Evolutionary conservation across 1,284 basidiomycete species (phyloP).

Genomic region (Cryptococcus neoformans): DNA sequence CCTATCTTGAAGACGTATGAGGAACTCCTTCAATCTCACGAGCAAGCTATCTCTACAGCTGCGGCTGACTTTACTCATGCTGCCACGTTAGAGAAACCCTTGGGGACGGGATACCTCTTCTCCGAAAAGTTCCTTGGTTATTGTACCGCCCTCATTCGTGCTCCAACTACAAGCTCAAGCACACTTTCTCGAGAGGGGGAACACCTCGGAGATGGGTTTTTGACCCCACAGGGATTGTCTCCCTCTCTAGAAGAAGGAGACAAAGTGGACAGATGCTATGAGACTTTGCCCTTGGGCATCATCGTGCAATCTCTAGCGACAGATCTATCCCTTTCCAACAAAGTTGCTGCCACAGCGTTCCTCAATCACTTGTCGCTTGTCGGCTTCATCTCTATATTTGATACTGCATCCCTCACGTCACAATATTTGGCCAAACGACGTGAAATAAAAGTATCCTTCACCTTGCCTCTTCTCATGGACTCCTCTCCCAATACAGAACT

Average conservation of each 20-base stretch:
- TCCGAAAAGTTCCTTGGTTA: conserved; percentile 64
- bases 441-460: conserved; percentile 49
- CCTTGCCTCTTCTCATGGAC: conserved; percentile 66
- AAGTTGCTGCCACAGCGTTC: conserved; percentile 56
- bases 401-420: background rate
- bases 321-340: conserved; percentile 59
- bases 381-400: conserved; percentile 51
- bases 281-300: conserved; percentile 59
- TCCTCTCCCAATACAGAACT: conserved; percentile 67
- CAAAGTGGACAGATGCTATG: conserved; percentile 55
- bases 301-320: conserved; percentile 61
- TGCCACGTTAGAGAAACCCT: conserved; percentile 5
- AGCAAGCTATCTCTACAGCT: conserved; percentile 20
- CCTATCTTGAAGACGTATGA: conserved; percentile 56
- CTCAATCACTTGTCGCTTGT: conserved; percentile 61
- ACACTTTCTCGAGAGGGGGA: conserved; percentile 14
- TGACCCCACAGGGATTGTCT: conserved; percentile 10
- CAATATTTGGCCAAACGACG: background rate
- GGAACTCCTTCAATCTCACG: conserved; percentile 47
- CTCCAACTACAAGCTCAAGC: conserved; percentile 25
- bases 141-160: conserved; percentile 30
- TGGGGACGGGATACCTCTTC: conserved; percentile 56
- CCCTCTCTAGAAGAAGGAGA: conserved; percentile 5
- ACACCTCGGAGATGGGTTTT: conserved; percentile 9
- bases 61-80: conserved; percentile 24